Evolutionary conservation across 2,329 filamentous ascomycete genomes (phyloP), one percentile per base, ranked within the genome.

Genomic region (Beauveria australis): DNA sequence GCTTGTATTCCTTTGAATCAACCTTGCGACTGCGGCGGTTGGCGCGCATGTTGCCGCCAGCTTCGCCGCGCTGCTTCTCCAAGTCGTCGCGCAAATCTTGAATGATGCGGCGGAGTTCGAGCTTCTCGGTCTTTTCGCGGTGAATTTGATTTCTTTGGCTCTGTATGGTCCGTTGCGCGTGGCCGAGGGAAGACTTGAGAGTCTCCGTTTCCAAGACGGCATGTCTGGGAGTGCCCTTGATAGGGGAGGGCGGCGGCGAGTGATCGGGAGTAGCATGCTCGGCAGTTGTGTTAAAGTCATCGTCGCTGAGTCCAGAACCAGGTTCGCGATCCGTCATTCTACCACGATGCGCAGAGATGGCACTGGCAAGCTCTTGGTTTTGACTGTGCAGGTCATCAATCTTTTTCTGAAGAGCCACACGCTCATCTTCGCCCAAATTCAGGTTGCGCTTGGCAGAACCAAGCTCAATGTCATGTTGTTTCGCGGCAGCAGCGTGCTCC

Each of bases 41-140:
- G 72, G 78, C 67, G 59, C 74, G 67, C 24, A 75, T 72, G 41
- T 53, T 59, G 54, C 74, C 72, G 24, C 64, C 71, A 52, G 75
- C 75, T 37, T 84, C 82, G 61, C 78, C 84, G 62, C 86, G 83
- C 52, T 84, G 75, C 73, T 91, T 81, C 69, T 89, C 94, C 30
- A 99, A 77, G 69, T 99, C 94, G 71, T 99, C 94, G 41, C 92
- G 87, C 26, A 93, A 89, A 69, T 99, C 94, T 75, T 97, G 93
- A 33, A 97, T 84, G 83, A 99, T 91, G 62, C 93, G 89, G 75
- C 91, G 92, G 59, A 97, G 83, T 74, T 99, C 94, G 30, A 97
- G 84, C 79, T 97, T 99, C 74, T 99, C 94, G 0, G 93, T 97
- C 85, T 97, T 99, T 74, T 99, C 94, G 40, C 94, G 89, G 73